Percentiles rank a stretch among this genome's conserved stretches.
phyloP scores from a whole-genome alignment of 768 basidiomycete species.

The Cystobasidium ongulense region DNA sequence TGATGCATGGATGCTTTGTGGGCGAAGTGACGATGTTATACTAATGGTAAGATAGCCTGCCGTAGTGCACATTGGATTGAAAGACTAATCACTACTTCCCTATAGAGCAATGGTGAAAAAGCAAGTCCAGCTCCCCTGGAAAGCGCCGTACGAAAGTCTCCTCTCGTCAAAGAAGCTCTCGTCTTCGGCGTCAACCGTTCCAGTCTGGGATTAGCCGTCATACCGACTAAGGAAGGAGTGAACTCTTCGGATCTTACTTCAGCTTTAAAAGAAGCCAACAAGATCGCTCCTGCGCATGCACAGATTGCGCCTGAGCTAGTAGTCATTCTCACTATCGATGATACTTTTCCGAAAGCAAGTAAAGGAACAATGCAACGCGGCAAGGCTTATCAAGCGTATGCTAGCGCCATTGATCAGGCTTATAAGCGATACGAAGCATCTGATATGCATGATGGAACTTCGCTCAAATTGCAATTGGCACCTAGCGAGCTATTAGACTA shows the following conservation, averaged over 20 bases:
- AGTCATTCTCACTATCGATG: constrained; percentile 31
- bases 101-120: constrained; percentile 31
- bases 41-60: constrained; percentile 40
- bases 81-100: not conserved
- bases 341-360: constrained; percentile 43
- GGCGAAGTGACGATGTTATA: constrained; percentile 55
- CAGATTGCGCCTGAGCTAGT: constrained; percentile 43
- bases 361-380: constrained; percentile 46
- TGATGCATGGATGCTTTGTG: constrained; percentile 52
- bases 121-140: constrained; percentile 29
- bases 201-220: constrained; percentile 17
- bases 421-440: constrained; percentile 30
- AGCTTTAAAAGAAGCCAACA: constrained; percentile 37
- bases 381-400: constrained; percentile 43
- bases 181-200: constrained; percentile 30
- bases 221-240: not conserved
- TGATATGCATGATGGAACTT: not conserved
- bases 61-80: too few species aligned
- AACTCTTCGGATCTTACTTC: not conserved
- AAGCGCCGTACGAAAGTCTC: not conserved
- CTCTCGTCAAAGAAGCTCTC: constrained; percentile 19
- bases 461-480: not conserved
- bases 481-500: constrained; percentile 1
- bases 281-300: constrained; percentile 42
- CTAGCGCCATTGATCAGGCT: constrained; percentile 40